phyloP scores from a whole-genome alignment of 805 yeast species.

The Torulaspora franciscae region DNA sequence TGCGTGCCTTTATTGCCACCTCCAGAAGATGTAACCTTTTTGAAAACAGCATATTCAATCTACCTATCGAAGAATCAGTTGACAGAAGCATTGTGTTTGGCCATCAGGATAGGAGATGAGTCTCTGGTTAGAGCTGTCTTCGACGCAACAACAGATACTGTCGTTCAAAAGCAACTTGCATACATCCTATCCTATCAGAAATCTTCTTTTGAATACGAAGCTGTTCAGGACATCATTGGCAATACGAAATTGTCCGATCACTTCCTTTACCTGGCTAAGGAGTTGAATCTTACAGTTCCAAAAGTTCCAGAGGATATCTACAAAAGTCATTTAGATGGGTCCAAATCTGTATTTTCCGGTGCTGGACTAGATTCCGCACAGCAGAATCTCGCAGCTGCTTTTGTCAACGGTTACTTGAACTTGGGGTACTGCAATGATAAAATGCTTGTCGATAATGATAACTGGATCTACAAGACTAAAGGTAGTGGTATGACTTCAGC shows the following conservation, averaged over 20 bases:
- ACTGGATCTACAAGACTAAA: conserved; percentile 89
- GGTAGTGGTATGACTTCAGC: conserved; percentile 89
- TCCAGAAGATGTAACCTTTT: conserved; percentile 82
- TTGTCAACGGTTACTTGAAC: conserved; percentile 87
- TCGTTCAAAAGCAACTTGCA: conserved; percentile 84
- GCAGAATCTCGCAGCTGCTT: conserved; percentile 91
- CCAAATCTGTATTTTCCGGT: conserved; percentile 49
- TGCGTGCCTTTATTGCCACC: conserved; percentile 97
- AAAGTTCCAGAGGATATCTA: conserved; percentile 93
- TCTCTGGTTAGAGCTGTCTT: conserved; percentile 73
- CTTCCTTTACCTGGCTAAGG: conserved; percentile 75
- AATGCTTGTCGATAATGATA: conserved; percentile 67
- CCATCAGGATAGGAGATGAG: conserved; percentile 83
- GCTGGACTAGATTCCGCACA: conserved; percentile 78
- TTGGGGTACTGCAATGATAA: conserved; percentile 89
- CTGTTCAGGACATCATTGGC: conserved; percentile 78
- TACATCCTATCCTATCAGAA: conserved; percentile 84
- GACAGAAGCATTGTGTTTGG: conserved; percentile 86
- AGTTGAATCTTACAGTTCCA: conserved; percentile 82
- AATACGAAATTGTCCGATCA: conserved; percentile 75
- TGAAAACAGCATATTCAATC: conserved; percentile 83
- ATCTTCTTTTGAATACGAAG: conserved; percentile 67
- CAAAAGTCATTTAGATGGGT: conserved; percentile 80
- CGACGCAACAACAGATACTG: conserved; percentile 66
- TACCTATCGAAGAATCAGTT: conserved; percentile 73